These are phyloP conservation scores for Sherardia arvensis DNA, from an alignment of 257 asterid species.

Conservation along the genomic window DNA sequence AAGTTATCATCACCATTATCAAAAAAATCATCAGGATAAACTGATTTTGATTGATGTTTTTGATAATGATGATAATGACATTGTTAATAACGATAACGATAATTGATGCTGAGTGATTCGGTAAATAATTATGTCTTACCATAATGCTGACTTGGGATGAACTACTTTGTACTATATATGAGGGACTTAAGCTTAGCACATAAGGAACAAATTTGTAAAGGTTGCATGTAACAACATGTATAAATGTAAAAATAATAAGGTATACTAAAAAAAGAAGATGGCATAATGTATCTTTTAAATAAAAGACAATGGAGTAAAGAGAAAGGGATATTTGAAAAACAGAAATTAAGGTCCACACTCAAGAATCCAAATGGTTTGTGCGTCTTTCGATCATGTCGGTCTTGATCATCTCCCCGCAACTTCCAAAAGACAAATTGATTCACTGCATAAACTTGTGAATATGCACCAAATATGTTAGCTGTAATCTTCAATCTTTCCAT, in stretches of 20 bases:
- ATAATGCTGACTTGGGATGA: too few relatives aligned
- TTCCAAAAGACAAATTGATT: neutral
- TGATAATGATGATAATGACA: too few relatives aligned
- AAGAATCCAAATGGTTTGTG: conserved; percentile 3
- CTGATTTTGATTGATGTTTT: too few relatives aligned
- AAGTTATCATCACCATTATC: too few relatives aligned
- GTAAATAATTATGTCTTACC: too few relatives aligned
- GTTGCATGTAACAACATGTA: neutral
- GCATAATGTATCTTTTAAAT: neutral
- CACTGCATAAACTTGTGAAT: neutral
- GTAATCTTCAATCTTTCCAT: neutral
- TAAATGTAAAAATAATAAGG: neutral
- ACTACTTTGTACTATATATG: too few relatives aligned
- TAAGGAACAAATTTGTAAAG: neutral
- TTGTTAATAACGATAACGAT: too few relatives aligned
- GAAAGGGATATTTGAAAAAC: neutral
- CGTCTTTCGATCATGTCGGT: conserved; percentile 2
- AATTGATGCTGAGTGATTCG: too few relatives aligned
- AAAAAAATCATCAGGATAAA: too few relatives aligned
- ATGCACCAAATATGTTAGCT: neutral
- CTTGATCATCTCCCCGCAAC: neutral
- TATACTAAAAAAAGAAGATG: too few relatives aligned
- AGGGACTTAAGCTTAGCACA: too few relatives aligned
- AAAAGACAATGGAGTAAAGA: neutral
- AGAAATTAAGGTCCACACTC: neutral